Evolutionary conservation across 1,284 basidiomycete species (phyloP).

Genomic region (Cryptococcus deneoformans): DNA sequence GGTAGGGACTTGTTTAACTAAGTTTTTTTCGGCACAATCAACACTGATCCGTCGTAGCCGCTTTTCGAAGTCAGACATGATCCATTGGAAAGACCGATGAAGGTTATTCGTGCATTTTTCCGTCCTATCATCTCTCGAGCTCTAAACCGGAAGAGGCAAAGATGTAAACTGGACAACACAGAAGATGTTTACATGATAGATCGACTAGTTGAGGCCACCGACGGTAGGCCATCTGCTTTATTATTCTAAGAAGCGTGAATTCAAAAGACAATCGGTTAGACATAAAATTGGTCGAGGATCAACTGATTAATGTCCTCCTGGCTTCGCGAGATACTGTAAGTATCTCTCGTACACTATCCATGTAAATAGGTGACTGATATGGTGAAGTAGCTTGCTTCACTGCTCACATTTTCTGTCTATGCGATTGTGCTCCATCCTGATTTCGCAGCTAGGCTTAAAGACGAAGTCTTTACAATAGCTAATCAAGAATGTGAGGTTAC

Average conservation of each 20-base stretch:
- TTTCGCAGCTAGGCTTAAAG: conserved; percentile 7
- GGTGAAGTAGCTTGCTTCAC: conserved; percentile 25
- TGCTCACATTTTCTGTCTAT: conserved; percentile 35
- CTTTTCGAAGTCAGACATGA: conserved; percentile 32
- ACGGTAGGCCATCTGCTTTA: conserved; percentile 21
- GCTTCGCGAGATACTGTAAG: conserved; percentile 45
- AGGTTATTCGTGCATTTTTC: conserved; percentile 28
- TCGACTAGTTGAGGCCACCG: conserved; percentile 26
- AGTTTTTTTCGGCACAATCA: neutral
- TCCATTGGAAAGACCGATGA: conserved; percentile 31
- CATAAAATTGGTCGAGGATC: conserved; percentile 34
- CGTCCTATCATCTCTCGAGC: conserved; percentile 28
- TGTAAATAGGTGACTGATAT: neutral
- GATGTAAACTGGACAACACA: neutral
- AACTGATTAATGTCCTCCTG: conserved; percentile 44
- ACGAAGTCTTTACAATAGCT: conserved; percentile 15
- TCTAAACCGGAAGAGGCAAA: conserved; percentile 3
- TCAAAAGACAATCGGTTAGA: conserved; percentile 17
- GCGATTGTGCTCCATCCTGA: conserved; percentile 25
- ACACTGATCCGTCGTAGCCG: conserved; percentile 16
- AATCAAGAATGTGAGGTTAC: conserved; percentile 8
- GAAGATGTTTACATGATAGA: conserved; percentile 23
- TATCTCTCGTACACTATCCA: neutral
- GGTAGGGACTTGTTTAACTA: conserved; percentile 18
- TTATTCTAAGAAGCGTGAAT: neutral